Percentiles rank a stretch among this genome's conserved stretches.
phyloP scores from a whole-genome alignment of 2,329 filamentous ascomycete genomes.

The Botrytis byssoidea region DNA sequence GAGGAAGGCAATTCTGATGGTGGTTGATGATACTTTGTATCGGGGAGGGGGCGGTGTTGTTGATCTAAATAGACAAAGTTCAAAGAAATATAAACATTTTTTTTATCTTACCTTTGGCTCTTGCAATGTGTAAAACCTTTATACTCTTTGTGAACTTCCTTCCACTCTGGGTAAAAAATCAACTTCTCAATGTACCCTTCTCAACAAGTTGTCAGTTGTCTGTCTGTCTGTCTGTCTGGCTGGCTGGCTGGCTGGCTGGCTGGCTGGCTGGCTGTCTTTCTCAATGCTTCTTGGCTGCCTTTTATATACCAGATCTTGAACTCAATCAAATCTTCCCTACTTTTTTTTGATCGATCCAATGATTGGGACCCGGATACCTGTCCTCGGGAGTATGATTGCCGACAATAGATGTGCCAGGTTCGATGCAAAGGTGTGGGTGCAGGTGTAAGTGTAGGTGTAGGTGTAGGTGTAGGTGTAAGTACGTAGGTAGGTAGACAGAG shows the following conservation, averaged over 20 bases:
- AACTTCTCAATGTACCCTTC: background rate
- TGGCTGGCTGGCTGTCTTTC: background rate
- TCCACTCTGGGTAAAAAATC: background rate
- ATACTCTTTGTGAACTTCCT: background rate
- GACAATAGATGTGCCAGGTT: slow-evolving; percentile 12
- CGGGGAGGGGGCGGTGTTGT: background rate
- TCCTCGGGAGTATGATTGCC: background rate
- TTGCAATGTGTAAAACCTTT: background rate
- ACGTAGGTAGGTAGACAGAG: background rate
- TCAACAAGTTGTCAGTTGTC: background rate
- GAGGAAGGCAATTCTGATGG: background rate
- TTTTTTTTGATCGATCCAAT: background rate
- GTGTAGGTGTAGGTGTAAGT: background rate
- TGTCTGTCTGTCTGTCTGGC: background rate
- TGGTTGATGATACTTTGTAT: background rate
- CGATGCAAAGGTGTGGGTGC: background rate
- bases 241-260: background rate
- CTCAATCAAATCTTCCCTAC: background rate
- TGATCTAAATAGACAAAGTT: background rate
- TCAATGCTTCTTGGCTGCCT: slow-evolving; percentile 9
- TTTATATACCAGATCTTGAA: background rate
- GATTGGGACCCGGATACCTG: slow-evolving; percentile 7
- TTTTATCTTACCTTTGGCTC: slow-evolving; percentile 7
- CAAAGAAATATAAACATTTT: slow-evolving; percentile 5
- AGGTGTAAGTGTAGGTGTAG: too few species aligned